phyloP scores from a whole-genome alignment of 768 basidiomycete genomes.

The Sarcodon sp. region DNA sequence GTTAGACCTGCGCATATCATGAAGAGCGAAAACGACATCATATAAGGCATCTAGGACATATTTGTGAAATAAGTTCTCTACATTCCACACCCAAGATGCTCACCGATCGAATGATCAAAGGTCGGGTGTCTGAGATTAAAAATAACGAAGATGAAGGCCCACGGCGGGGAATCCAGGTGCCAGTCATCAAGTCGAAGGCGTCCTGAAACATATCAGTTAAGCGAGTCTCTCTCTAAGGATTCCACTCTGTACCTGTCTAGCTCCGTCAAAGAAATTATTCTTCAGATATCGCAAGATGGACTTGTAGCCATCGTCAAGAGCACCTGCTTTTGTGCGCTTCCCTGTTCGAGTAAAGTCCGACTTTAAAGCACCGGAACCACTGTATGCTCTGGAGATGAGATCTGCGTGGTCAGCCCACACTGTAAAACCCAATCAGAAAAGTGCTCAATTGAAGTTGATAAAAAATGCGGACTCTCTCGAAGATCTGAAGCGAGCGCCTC shows the following conservation, averaged over 20 bases:
- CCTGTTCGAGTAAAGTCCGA: conserved; percentile 95
- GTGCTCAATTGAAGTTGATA: neutral
- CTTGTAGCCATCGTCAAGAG: conserved; percentile 78
- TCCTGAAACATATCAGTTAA: conserved; percentile 37
- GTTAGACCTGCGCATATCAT: conserved; percentile 84
- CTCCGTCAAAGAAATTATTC: conserved; percentile 95
- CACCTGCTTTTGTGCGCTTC: conserved; percentile 70
- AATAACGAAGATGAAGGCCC: conserved; percentile 59
- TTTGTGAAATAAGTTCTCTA: neutral
- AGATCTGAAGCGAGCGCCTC: conserved; percentile 71
- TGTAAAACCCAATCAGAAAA: conserved; percentile 16
- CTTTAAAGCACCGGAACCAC: conserved; percentile 91
- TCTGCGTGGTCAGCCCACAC: conserved; percentile 99
- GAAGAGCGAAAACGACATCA: conserved; percentile 69
- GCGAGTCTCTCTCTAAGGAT: neutral
- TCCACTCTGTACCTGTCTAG: conserved; percentile 50
- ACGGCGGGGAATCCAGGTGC: conserved; percentile 77
- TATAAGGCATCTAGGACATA: conserved; percentile 61
- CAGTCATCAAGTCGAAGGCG: conserved; percentile 89
- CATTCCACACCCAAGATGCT: conserved; percentile 15
- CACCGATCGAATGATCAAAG: conserved; percentile 77
- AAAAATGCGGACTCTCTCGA: conserved; percentile 59
- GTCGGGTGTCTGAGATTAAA: conserved; percentile 65
- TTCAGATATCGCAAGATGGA: conserved; percentile 76
- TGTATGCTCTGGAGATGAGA: conserved; percentile 79